These are phyloP conservation scores for Diplodia corticola DNA, from an alignment of 2,329 filamentous ascomycete genomes.

Conservation along the genomic window DNA sequence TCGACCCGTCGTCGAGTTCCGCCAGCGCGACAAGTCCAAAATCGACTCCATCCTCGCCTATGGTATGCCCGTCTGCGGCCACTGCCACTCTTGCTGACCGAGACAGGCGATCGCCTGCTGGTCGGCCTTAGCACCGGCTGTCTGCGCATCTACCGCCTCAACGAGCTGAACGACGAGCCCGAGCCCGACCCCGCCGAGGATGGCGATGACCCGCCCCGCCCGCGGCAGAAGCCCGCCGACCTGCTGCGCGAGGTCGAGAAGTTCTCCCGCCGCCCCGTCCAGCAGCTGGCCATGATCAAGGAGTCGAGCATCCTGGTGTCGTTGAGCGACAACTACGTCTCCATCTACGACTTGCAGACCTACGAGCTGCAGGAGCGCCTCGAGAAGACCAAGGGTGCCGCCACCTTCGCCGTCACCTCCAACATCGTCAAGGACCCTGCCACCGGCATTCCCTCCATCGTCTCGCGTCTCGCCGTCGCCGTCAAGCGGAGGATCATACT, in stretches of 20 bases:
- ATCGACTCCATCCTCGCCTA: slow-evolving; percentile 95
- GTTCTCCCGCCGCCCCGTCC: slow-evolving; percentile 86
- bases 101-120: slow-evolving; percentile 77
- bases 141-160: slow-evolving; percentile 87
- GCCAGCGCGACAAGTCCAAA: slow-evolving; percentile 90
- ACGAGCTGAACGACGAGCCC: slow-evolving; percentile 58
- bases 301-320: slow-evolving; percentile 91
- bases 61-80: slow-evolving; percentile 52
- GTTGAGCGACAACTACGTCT: slow-evolving; percentile 85
- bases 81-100: slow-evolving; percentile 22
- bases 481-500: slow-evolving; percentile 86
- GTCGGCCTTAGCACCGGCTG: slow-evolving; percentile 89
- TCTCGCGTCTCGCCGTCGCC: slow-evolving; percentile 86
- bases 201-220: slow-evolving; percentile 42
- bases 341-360: slow-evolving; percentile 82
- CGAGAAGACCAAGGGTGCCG: slow-evolving; percentile 80
- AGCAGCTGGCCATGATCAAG: slow-evolving; percentile 93
- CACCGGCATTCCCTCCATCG: slow-evolving; percentile 88
- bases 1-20: slow-evolving; percentile 95
- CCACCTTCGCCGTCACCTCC: slow-evolving; percentile 87
- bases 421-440: slow-evolving; percentile 89
- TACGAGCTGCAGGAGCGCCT: slow-evolving; percentile 82
- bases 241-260: slow-evolving; percentile 89
- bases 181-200: slow-evolving; percentile 41
- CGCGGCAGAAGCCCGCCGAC: slow-evolving; percentile 62